These are phyloP conservation scores for Trichoderma sp. DNA, from an alignment of 2,329 filamentous ascomycete genomes.

Conservation along the genomic window DNA sequence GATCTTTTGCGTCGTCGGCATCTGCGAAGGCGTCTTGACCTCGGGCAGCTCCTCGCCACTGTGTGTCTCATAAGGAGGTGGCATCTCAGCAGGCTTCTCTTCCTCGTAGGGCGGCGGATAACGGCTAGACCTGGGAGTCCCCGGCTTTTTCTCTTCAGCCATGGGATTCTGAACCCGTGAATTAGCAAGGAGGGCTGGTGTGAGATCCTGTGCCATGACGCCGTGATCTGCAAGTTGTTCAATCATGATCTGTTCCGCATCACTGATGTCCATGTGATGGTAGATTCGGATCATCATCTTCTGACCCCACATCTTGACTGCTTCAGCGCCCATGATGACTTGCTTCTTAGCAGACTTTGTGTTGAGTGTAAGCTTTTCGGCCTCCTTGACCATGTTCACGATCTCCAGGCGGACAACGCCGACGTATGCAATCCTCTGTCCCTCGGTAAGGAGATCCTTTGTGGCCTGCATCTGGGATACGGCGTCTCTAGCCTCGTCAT, in stretches of 20 bases:
- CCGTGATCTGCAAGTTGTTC: slow-evolving; percentile 94
- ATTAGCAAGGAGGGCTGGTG: slow-evolving; percentile 85
- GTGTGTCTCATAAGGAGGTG: slow-evolving; percentile 61
- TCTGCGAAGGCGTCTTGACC: slow-evolving; percentile 77
- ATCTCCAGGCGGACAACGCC: slow-evolving; percentile 82
- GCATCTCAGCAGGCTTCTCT: slow-evolving; percentile 49
- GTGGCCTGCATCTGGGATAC: slow-evolving; percentile 91
- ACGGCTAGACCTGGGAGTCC: slow-evolving; percentile 22
- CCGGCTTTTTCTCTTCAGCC: slow-evolving; percentile 46
- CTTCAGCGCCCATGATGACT: slow-evolving; percentile 66
- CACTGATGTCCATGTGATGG: slow-evolving; percentile 91
- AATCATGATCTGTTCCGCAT: slow-evolving; percentile 95
- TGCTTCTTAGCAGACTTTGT: slow-evolving; percentile 70
- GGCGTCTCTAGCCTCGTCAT: slow-evolving; percentile 78
- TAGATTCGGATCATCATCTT: slow-evolving; percentile 98
- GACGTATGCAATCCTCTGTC: slow-evolving; percentile 93
- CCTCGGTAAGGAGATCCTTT: slow-evolving; percentile 91
- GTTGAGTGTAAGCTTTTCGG: slow-evolving; percentile 57
- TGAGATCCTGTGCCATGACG: slow-evolving; percentile 79
- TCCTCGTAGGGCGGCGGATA: slow-evolving; percentile 32
- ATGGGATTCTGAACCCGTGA: slow-evolving; percentile 90
- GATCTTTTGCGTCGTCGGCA: slow-evolving; percentile 77
- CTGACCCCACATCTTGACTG: slow-evolving; percentile 92
- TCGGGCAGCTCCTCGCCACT: slow-evolving; percentile 70
- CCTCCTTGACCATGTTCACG: slow-evolving; percentile 68